Evolutionary conservation across 371 early-diverging fungal species (phyloP), one percentile per base, ranked within the genome.

Genomic region (Syncephalis fuscata): DNA sequence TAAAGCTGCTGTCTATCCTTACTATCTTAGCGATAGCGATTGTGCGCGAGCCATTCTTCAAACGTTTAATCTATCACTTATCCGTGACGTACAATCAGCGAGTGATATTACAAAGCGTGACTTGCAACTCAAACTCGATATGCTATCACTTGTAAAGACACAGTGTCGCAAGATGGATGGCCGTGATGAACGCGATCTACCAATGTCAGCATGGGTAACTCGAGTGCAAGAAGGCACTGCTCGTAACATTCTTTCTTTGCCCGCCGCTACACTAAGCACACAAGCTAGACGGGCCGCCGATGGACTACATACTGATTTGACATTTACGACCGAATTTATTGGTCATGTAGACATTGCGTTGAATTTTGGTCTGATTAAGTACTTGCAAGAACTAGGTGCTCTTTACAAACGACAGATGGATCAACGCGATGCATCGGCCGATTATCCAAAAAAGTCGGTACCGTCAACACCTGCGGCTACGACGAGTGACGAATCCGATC

Each of bases 281-380:
- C 45, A 64, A 1, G 70, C 74, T 2, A 48, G 45, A 2, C 71
- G 69, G n/a, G 52, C 43, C 0, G 26, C 49, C 0, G 51, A 39
- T 32, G 32, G 20, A 23, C 39, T 48, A 20, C 23, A 24, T 10
- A 63, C 74, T 17, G 61, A 70, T 23, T 73, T 74, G 52, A 51
- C 55, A 16, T 81, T 84, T 57, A 45, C 55, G 3, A 65, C 78
- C 2, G 61, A 67, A 2, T 85, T 85, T 57, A 68, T 61, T 3
- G 83, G 80, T 2, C 68, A 71, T 17, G 68, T 85, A 46, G 72
- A 82, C 48, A 71, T 85, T 1, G 85, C 86, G 0, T 62, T 83
- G 11, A 85, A 85, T 55, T 62, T 83, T 47, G 79, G 78, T 1
- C 61, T 80, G 22, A 82, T 82, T 49, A 67, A 67, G 38, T 79